phyloP scores from a whole-genome alignment of 2,329 filamentous ascomycete species.

The Immersiporthe knoxdaviesiana region DNA sequence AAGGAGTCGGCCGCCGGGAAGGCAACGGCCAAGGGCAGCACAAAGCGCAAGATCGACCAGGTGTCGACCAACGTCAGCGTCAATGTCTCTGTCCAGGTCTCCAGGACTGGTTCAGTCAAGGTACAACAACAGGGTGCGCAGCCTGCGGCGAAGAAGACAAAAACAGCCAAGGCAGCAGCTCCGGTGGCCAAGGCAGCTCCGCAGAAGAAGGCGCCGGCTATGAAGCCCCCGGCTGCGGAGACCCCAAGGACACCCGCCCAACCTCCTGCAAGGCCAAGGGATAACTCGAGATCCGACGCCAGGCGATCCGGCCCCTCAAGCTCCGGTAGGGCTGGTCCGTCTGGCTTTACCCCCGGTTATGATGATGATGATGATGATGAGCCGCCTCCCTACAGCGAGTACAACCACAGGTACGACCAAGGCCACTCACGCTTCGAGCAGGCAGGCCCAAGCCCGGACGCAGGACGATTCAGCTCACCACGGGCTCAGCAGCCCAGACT shows the following conservation, averaged over 20 bases:
- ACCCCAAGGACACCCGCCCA: constrained; percentile 13
- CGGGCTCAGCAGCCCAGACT: constrained; percentile 30
- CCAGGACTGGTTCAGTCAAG: constrained; percentile 26
- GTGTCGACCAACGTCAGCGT: constrained; percentile 34
- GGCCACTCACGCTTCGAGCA: constrained; percentile 24
- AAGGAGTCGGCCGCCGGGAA: constrained; percentile 29
- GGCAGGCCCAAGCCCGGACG: constrained; percentile 22
- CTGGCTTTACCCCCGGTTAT: neutral
- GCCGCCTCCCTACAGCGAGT: constrained; percentile 29
- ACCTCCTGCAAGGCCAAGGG: constrained; percentile 28
- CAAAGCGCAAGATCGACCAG: constrained; percentile 38
- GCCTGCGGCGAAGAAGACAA: constrained; percentile 35
- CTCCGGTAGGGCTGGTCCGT: neutral
- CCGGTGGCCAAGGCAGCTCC: constrained; percentile 8
- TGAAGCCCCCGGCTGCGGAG: neutral
- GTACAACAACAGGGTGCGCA: constrained; percentile 23
- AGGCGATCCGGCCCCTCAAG: constrained; percentile 4
- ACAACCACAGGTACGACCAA: too few species aligned
- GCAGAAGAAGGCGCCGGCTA: constrained; percentile 14
- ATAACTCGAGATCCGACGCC: neutral
- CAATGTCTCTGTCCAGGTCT: constrained; percentile 36
- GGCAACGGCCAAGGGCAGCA: constrained; percentile 15
- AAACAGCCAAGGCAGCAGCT: constrained; percentile 28
- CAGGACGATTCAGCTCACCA: constrained; percentile 24
- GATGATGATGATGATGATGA: too few species aligned